These are phyloP conservation scores for Brassica napus DNA, from an alignment of 345 rosid species.

Conservation along the genomic window Da-Ae NC_063440.1:24139501-24140000, in stretches of 20 bases:
- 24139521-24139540: no score
- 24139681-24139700: background rate
- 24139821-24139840: background rate
- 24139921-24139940: slow-evolving; percentile 46
- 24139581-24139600: no score
- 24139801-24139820: background rate
- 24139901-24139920: slow-evolving; percentile 30
- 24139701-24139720: background rate
- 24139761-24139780: background rate
- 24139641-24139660: background rate
- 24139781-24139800: background rate
- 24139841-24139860: background rate
- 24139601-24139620: no score
- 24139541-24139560: no score
- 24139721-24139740: background rate
- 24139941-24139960: slow-evolving; percentile 63
- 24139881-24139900: slow-evolving; percentile 9
- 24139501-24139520: no score
- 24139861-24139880: background rate
- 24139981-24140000: slow-evolving; percentile 57
- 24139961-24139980: slow-evolving; percentile 61
- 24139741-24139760: background rate
- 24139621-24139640: background rate
- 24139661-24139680: background rate
- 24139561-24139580: no score